Evolutionary conservation across 768 basidiomycete genomes (phyloP), one percentile per base, ranked within the genome.

Genomic region (Naganishia randhawae): DNA sequence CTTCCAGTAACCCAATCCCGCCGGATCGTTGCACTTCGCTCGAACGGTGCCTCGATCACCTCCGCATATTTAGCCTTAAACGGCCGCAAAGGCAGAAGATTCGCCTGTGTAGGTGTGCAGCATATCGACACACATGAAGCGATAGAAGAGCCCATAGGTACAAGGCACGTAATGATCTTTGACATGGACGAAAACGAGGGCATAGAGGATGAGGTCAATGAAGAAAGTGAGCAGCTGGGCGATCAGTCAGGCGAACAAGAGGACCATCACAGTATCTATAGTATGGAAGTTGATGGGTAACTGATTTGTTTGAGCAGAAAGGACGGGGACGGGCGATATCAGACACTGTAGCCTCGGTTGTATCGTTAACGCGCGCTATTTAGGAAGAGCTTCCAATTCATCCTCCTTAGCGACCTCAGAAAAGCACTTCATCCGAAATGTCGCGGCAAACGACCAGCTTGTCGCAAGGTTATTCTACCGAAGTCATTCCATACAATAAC

Each of bases 11-110:
- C 57, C 13, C 57, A 39, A 13, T 61, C 57, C 31, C 57, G 57
- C 37, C 57, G 57, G 22, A 41, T 61, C 22, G 57, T 35, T 25
- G 6, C 37, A 13, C 37, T 39, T 22, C 35, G 27, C n/a, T 39
- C 14, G 6, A 39, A 42, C 37, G 35, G 16, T 25, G n/a, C 13
- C 33, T 10, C 19, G 19, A 3, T 39, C 2, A 37, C 37, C 14
- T 6, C 57, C 5, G 65, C 37, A 7, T 66, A 35, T 3, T 33
- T 67, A 16, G 53, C 53, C 8, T n/a, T 48, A 16, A 67, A 67
- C 35, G 66, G 66, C 31, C 52, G 66, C 4, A 57, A 45, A 16
- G 66, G 66, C 3, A 27, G 66, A 57, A 31, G 66, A 25, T 54
- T 67, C 22, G 66, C 66, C 6, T 67, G 66, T 37, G 39, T 67